phyloP scores from a whole-genome alignment of 352 stramenopile species.

The Hyaloperonospora arabidopsidis region DNA sequence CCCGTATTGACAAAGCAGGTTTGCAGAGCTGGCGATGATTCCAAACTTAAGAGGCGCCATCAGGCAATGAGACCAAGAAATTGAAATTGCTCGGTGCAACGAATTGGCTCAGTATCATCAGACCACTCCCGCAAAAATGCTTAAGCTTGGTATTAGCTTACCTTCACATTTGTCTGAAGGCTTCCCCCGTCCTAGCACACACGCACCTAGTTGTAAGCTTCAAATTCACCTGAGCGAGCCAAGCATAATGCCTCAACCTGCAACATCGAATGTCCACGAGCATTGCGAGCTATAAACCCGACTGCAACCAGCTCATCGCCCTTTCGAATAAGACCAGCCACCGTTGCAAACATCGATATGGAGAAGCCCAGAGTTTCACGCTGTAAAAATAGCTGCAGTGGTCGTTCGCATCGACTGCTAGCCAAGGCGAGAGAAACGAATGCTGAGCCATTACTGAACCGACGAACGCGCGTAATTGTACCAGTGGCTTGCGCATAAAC shows the following conservation, averaged over 20 bases:
- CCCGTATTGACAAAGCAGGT: too few relatives aligned
- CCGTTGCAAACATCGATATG: conserved; percentile 17
- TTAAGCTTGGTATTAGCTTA: too few relatives aligned
- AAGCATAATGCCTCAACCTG: conserved; percentile 31
- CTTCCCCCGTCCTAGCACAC: too few relatives aligned
- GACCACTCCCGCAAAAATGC: too few relatives aligned
- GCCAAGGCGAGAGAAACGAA: conserved; percentile 34
- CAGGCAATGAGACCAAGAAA: too few relatives aligned
- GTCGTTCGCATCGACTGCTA: conserved; percentile 14
- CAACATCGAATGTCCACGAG: conserved; percentile 37
- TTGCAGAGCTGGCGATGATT: too few relatives aligned
- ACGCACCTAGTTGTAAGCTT: conserved; percentile 27
- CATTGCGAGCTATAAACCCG: conserved; percentile 31
- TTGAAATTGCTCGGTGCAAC: too few relatives aligned
- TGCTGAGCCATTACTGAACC: conserved; percentile 41
- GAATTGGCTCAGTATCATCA: too few relatives aligned
- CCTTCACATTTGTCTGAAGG: too few relatives aligned
- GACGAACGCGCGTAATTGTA: conserved; percentile 32
- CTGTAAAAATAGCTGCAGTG: conserved; percentile 36
- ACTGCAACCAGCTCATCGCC: conserved; percentile 35
- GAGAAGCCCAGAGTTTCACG: conserved; percentile 31
- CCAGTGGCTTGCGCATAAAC: conserved; percentile 32
- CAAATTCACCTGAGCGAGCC: conserved; percentile 28
- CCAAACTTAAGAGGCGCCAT: too few relatives aligned
- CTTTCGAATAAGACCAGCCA: conserved; percentile 29